These are phyloP conservation scores for Colletotrichum sp. DNA, from an alignment of 2,329 filamentous ascomycete genomes.

Conservation along the genomic window DNA sequence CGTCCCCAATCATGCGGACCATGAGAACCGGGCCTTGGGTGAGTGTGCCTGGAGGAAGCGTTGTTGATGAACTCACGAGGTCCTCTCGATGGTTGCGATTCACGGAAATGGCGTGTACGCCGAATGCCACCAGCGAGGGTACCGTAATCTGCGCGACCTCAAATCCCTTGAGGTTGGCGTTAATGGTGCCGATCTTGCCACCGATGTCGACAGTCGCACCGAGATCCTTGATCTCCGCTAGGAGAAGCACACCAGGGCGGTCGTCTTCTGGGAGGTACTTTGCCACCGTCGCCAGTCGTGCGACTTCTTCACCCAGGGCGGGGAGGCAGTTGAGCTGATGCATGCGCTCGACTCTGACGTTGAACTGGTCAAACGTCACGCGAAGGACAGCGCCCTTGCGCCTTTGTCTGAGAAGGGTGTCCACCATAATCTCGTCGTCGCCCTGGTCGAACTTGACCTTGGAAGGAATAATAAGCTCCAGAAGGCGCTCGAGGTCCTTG, in stretches of 20 bases:
- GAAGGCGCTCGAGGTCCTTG: slow-evolving; percentile 78
- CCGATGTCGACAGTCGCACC: slow-evolving; percentile 68
- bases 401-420: slow-evolving; percentile 85
- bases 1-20: slow-evolving; percentile 89
- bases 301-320: slow-evolving; percentile 77
- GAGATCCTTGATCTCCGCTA: slow-evolving; percentile 70
- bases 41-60: slow-evolving; percentile 9
- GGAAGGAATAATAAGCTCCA: slow-evolving; percentile 89
- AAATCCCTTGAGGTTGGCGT: slow-evolving; percentile 62
- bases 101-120: slow-evolving; percentile 67
- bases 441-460: slow-evolving; percentile 85
- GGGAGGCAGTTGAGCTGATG: slow-evolving; percentile 71
- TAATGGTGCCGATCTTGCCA: slow-evolving; percentile 69
- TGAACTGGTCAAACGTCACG: slow-evolving; percentile 68
- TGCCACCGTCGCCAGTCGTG: slow-evolving; percentile 82
- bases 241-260: slow-evolving; percentile 81
- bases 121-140: slow-evolving; percentile 82
- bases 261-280: slow-evolving; percentile 98
- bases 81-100: slow-evolving; percentile 72
- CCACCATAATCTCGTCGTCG: slow-evolving; percentile 93
- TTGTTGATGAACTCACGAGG: slow-evolving; percentile 64
- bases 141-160: slow-evolving; percentile 84
- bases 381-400: slow-evolving; percentile 85
- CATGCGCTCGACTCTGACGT: slow-evolving; percentile 66
- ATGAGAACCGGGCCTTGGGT: slow-evolving; percentile 67